Percentiles rank a stretch among this genome's conserved stretches.
Evolutionary conservation across 2,329 filamentous ascomycete species (phyloP).

Genomic region (Hortaea sp.): DNA sequence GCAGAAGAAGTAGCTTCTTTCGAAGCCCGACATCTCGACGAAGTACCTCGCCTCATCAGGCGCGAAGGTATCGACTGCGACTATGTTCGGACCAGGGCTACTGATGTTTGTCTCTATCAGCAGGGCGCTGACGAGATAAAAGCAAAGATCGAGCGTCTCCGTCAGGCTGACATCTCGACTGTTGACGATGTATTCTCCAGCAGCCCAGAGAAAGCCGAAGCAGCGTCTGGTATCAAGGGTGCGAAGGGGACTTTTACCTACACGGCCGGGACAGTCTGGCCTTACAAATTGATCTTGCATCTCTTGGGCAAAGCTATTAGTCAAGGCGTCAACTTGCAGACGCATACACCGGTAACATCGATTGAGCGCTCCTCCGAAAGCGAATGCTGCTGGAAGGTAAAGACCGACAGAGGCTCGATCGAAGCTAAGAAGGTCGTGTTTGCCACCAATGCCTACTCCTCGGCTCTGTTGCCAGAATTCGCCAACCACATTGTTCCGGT

Average conservation of each 20-base stretch:
- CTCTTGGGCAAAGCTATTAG: constrained; percentile 50
- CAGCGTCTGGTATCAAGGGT: constrained; percentile 28
- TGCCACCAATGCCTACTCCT: constrained; percentile 28
- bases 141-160: constrained; percentile 22
- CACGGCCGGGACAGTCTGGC: constrained; percentile 59
- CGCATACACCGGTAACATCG: constrained; percentile 49
- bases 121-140: constrained; percentile 15
- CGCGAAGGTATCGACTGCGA: constrained; percentile 32
- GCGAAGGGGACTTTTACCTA: constrained; percentile 17
- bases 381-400: constrained; percentile 1
- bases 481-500: constrained; percentile 24
- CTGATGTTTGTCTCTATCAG: constrained; percentile 27
- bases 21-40: constrained; percentile 18
- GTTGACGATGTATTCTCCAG: constrained; percentile 23
- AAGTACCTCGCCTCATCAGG: constrained; percentile 25
- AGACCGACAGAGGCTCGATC: constrained; percentile 15
- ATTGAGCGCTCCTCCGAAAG: constrained; percentile 2
- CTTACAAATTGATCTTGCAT: constrained; percentile 67
- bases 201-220: constrained; percentile 20
- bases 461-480: constrained; percentile 24
- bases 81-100: constrained; percentile 28
- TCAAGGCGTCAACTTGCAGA: constrained; percentile 59
- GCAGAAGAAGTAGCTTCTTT: constrained; percentile 20
- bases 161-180: constrained; percentile 17
- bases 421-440: constrained; percentile 24